Percentiles rank a stretch among this genome's conserved stretches.
Evolutionary conservation across 352 stramenopile genomes (phyloP).

Genomic region (Peronospora belbahrii): DNA sequence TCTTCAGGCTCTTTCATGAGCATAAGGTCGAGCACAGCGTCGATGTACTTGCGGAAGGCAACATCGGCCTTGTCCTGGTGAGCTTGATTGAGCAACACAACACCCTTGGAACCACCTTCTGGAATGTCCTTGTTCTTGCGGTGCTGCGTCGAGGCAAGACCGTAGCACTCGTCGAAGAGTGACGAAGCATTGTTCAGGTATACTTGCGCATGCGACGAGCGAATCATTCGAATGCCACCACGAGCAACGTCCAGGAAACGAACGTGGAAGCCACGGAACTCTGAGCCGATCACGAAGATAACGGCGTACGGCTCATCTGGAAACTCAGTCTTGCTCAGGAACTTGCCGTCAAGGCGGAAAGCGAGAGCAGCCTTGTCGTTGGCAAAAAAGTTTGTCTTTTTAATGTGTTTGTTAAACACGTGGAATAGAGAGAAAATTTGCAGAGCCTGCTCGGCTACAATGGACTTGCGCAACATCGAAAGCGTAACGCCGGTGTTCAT

Average conservation of each 20-base stretch:
- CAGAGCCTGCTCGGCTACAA: slow-evolving; percentile 65
- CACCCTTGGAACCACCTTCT: slow-evolving; percentile 95
- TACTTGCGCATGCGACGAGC: slow-evolving; percentile 75
- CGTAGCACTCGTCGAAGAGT: slow-evolving; percentile 96
- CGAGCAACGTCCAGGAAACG: slow-evolving; percentile 96
- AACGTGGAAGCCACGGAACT: slow-evolving; percentile 97
- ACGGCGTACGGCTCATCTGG: slow-evolving; percentile 89
- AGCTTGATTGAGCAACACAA: slow-evolving; percentile 91
- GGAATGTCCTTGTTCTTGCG: slow-evolving; percentile 99
- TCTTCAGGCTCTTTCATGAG: slow-evolving; percentile 92
- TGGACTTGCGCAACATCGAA: slow-evolving; percentile 63
- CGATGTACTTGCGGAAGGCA: slow-evolving; percentile 94
- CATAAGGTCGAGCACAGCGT: slow-evolving; percentile 94
- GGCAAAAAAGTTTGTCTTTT: slow-evolving; percentile 82
- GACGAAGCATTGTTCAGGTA: slow-evolving; percentile 87
- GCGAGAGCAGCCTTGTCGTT: slow-evolving; percentile 70
- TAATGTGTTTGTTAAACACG: slow-evolving; percentile 74
- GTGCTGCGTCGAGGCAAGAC: slow-evolving; percentile 94
- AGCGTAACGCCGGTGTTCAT: slow-evolving; percentile 48
- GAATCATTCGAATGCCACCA: slow-evolving; percentile 91
- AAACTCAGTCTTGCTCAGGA: slow-evolving; percentile 65
- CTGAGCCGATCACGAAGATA: slow-evolving; percentile 91
- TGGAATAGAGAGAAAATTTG: slow-evolving; percentile 80
- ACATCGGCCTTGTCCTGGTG: slow-evolving; percentile 83
- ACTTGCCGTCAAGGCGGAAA: slow-evolving; percentile 69